phyloP scores from a whole-genome alignment of 2,329 filamentous ascomycete genomes.

The Magnaporthiopsis incrustans region DNA sequence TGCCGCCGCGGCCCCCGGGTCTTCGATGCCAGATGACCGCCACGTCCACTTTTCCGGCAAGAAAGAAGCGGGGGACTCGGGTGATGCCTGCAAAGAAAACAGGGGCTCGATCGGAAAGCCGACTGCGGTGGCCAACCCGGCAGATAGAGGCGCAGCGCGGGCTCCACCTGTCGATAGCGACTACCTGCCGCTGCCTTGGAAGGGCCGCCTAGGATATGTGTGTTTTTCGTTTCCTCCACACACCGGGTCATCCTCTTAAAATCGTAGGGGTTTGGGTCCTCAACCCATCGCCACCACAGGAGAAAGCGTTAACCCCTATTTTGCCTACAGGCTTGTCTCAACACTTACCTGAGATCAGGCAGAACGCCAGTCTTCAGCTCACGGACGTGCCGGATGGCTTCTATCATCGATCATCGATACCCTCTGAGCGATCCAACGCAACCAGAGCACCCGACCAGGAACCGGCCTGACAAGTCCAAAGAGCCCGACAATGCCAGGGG shows the following conservation, averaged over 20 bases:
- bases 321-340: slow-evolving; percentile 63
- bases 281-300: no score
- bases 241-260: background rate
- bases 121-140: background rate
- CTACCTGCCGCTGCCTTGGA: slow-evolving; percentile 82
- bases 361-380: slow-evolving; percentile 85
- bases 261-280: background rate
- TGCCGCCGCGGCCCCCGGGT: slow-evolving; percentile 7
- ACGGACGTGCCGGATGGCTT: slow-evolving; percentile 82
- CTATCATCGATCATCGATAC: slow-evolving; percentile 82
- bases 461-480: slow-evolving; percentile 69
- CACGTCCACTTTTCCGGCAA: slow-evolving; percentile 10
- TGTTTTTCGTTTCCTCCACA: slow-evolving; percentile 22
- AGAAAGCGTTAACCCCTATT: background rate
- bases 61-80: slow-evolving; percentile 11
- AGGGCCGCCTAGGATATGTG: slow-evolving; percentile 81
- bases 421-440: slow-evolving; percentile 67
- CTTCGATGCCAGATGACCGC: slow-evolving; percentile 13
- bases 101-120: slow-evolving; percentile 13
- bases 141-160: slow-evolving; percentile 35
- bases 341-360: slow-evolving; percentile 78
- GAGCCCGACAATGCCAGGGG: slow-evolving; percentile 60
- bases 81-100: slow-evolving; percentile 7
- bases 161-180: slow-evolving; percentile 75
- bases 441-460: slow-evolving; percentile 76